Base-by-base conservation (phyloP, 1,139 yeast genomes). In the Sugiyamaella neomexicana region DNA sequence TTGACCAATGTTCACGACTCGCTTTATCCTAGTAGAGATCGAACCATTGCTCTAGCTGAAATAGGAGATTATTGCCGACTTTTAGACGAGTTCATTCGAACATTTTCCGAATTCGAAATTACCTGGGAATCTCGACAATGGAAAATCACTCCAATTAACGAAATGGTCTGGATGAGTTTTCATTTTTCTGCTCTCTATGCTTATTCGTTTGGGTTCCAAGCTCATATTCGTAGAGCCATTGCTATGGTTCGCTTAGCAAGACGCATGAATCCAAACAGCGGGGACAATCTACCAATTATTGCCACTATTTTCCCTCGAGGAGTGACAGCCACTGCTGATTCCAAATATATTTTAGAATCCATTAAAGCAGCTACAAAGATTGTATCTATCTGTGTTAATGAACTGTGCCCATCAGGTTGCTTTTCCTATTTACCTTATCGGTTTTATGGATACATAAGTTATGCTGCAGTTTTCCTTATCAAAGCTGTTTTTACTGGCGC, bases 1-100 rank as follows among this genome's bases (percentile, higher is more conserved):
- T 45, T 62, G 13, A 60, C 65, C 15, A 62, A 62, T 48, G 58
- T 62, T 29, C 65, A 62, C 51, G 65, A 62, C 46, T 54, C 65
- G 2, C 55, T 62, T 2, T 62, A 62, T 45, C 63, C 64, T 7
- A 56, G 55, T 13, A 57, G 65, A 7, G 65, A 62, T 36, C 53
- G 64, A 27, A 62, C 65, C 2, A 58, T 62, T 31, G 63, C 65
- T 5, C 52, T 62, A 2, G 63, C 55, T 3, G 56, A 47, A 8
- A 58, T 60, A 15, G 65, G 65, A 1, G 64, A 62, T 16, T 62
- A 62, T 51, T 60, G 57, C 34, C 54, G 63, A 10, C 47, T 61
- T 6, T 56, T 62, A 13, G 65, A 62, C 38, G 65, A 62, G 50
- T 62, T 60, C 37, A 61, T 63, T 7, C 50, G 64, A n/a, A 55